These are phyloP conservation scores for Jamesozyma rosinii DNA, from an alignment of 805 yeast species.

Conservation along the genomic window DNA sequence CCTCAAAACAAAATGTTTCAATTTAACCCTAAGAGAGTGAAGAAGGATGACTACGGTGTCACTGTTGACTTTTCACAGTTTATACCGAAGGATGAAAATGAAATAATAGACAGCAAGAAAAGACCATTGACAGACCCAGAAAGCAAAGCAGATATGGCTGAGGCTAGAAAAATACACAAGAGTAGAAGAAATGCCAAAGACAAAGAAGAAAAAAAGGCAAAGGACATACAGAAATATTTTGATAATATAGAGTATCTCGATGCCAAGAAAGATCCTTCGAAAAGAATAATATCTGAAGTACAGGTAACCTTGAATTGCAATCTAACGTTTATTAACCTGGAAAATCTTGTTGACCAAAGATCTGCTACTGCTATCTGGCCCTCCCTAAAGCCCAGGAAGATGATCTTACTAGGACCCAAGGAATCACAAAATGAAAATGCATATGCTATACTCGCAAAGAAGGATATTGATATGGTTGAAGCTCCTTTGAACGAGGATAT, in stretches of 20 bases:
- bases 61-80: slow-evolving; percentile 59
- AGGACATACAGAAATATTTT: slow-evolving; percentile 32
- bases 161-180: slow-evolving; percentile 29
- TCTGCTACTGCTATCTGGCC: slow-evolving; percentile 73
- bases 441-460: slow-evolving; percentile 12
- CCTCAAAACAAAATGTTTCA: slow-evolving; percentile 65
- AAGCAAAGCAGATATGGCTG: slow-evolving; percentile 7
- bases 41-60: slow-evolving; percentile 83
- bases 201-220: slow-evolving; percentile 20
- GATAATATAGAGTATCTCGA: slow-evolving; percentile 47
- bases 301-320: slow-evolving; percentile 56
- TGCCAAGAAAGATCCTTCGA: slow-evolving; percentile 44
- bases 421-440: slow-evolving; percentile 14
- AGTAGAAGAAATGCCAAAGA: slow-evolving; percentile 18
- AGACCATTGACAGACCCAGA: not conserved
- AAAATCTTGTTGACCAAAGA: slow-evolving; percentile 76
- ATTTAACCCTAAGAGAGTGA: slow-evolving; percentile 45
- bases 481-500: slow-evolving; percentile 33
- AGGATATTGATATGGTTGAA: slow-evolving; percentile 29
- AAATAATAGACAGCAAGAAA: slow-evolving; percentile 13
- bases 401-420: slow-evolving; percentile 37
- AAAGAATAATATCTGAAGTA: slow-evolving; percentile 30
- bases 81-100: slow-evolving; percentile 35
- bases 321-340: slow-evolving; percentile 65
- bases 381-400: slow-evolving; percentile 64